Percentiles rank a stretch among this genome's conserved stretches.
phyloP scores from a whole-genome alignment of 495 filamentous ascomycete genomes.

The Trichocladium antarcticum region DNA sequence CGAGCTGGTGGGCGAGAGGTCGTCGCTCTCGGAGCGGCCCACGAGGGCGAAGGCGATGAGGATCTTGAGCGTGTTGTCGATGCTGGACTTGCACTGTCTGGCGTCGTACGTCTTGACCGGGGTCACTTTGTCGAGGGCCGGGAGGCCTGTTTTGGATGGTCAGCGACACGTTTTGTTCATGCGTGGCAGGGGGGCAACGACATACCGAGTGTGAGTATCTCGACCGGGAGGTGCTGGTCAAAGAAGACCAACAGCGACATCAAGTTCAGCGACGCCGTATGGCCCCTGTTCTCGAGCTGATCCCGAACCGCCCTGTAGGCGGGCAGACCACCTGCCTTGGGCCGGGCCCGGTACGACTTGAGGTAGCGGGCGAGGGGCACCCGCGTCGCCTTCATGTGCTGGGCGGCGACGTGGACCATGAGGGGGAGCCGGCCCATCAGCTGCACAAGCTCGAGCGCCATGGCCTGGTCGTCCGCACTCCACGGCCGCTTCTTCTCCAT shows the following conservation, averaged over 20 bases:
- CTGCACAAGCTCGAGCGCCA: slow-evolving; percentile 55
- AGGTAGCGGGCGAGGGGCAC: slow-evolving; percentile 63
- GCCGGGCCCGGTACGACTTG: slow-evolving; percentile 53
- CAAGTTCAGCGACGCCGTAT: slow-evolving; percentile 55
- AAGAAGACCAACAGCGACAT: slow-evolving; percentile 68
- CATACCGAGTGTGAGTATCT: slow-evolving; percentile 57
- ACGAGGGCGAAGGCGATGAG: slow-evolving; percentile 62
- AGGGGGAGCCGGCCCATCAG: slow-evolving; percentile 62
- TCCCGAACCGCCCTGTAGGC: slow-evolving; percentile 62
- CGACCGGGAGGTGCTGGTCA: slow-evolving; percentile 62
- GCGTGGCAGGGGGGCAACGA: not conserved
- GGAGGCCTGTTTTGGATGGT: slow-evolving; percentile 26
- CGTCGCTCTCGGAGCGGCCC: slow-evolving; percentile 49
- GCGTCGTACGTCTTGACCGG: slow-evolving; percentile 48
- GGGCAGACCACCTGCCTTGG: slow-evolving; percentile 52
- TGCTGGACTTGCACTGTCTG: slow-evolving; percentile 28
- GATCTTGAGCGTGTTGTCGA: slow-evolving; percentile 57
- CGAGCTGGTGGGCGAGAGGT: slow-evolving; percentile 30
- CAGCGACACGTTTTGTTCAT: not conserved
- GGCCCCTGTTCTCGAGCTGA: slow-evolving; percentile 50
- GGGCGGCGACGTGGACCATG: slow-evolving; percentile 68
- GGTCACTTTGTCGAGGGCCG: slow-evolving; percentile 43
- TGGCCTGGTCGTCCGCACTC: slow-evolving; percentile 45
- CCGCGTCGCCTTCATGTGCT: slow-evolving; percentile 57
- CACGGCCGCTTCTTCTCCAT: slow-evolving; percentile 49